phyloP scores from a whole-genome alignment of 345 rosid species.

The Salix suchowensis region DNA sequence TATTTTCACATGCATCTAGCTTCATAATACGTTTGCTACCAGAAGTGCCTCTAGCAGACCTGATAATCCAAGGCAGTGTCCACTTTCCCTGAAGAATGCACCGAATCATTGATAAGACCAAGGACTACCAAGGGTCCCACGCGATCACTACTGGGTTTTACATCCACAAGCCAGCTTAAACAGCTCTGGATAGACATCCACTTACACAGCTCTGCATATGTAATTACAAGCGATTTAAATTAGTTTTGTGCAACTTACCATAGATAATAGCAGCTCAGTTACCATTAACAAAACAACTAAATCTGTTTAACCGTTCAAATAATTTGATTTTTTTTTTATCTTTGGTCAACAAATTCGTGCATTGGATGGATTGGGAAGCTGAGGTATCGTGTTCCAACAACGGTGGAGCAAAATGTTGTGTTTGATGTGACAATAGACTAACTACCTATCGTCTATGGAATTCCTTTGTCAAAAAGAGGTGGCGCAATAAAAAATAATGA shows the following conservation, averaged over 20 bases:
- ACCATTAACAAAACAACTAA: background rate
- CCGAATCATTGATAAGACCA: conserved; percentile 46
- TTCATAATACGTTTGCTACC: background rate
- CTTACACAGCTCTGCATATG: conserved; percentile 47
- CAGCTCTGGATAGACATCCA: conserved; percentile 70
- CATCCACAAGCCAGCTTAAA: conserved; percentile 43
- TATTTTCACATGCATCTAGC: background rate
- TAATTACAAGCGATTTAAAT: background rate
- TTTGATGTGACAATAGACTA: no score
- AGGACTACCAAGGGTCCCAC: conserved; percentile 51
- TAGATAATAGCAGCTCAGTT: no score
- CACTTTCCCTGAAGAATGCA: conserved; percentile 32
- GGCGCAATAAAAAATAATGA: no score
- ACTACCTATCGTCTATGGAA: no score
- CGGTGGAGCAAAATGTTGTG: no score
- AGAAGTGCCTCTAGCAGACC: conserved; percentile 34
- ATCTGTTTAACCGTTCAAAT: background rate
- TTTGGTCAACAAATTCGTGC: no score
- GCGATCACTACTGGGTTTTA: conserved; percentile 55
- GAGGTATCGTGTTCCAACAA: no score
- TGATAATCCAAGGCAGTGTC: conserved; percentile 47
- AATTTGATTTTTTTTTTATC: no score
- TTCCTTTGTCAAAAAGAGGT: no score
- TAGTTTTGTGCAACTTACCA: no score
- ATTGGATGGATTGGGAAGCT: no score